These are phyloP conservation scores for Alternaria conjuncta DNA, from an alignment of 2,329 filamentous ascomycete genomes.

Conservation along the genomic window DNA sequence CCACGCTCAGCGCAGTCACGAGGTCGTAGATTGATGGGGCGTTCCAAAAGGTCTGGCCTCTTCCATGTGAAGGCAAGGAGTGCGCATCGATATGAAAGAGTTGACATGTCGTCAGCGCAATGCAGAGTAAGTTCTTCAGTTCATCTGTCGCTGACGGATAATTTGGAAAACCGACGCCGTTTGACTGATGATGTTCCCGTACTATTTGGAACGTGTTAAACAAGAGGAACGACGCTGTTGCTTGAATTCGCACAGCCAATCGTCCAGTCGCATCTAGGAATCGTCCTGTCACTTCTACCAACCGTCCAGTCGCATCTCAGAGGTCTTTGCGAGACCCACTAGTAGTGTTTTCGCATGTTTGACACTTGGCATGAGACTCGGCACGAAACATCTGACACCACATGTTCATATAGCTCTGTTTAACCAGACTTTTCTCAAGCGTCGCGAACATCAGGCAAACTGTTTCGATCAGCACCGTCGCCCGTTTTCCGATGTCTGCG, in stretches of 20 bases:
- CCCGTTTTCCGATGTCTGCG: neutral
- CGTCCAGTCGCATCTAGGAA: neutral
- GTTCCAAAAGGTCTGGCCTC: neutral
- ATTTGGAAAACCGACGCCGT: neutral
- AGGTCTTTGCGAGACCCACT: neutral
- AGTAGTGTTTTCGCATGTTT: constrained; percentile 10
- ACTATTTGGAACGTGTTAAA: constrained; percentile 1
- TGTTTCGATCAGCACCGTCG: constrained; percentile 2
- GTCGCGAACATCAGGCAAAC: constrained; percentile 4
- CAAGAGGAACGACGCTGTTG: neutral
- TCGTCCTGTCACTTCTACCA: neutral
- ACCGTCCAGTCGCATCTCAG: neutral
- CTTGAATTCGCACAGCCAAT: neutral
- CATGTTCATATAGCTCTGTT: neutral
- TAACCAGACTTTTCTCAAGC: neutral
- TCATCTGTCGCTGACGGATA: neutral
- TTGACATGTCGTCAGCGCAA: neutral
- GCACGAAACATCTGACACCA: constrained; percentile 11
- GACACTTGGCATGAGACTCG: constrained; percentile 19
- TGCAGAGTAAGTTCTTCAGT: neutral
- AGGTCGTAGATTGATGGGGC: neutral
- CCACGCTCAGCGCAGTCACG: neutral
- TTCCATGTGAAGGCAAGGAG: neutral
- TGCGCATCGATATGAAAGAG: neutral
- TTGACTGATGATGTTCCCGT: neutral